Percentiles rank a stretch among this genome's conserved stretches.
phyloP scores from a whole-genome alignment of 2,329 filamentous ascomycete genomes.

The Fusarium continuum region DNA sequence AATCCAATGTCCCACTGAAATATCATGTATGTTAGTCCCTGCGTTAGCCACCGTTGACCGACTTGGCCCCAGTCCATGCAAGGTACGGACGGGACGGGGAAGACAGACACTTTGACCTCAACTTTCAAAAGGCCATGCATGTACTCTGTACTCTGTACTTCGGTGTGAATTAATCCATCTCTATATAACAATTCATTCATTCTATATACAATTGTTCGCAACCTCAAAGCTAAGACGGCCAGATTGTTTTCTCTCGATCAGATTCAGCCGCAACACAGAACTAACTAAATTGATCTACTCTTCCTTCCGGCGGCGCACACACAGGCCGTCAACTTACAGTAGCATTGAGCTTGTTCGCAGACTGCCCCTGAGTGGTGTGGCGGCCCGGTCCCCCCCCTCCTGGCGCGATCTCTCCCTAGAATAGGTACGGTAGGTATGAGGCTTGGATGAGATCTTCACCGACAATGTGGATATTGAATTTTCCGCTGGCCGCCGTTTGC shows the following conservation, averaged over 20 bases:
- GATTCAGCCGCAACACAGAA: constrained; percentile 8
- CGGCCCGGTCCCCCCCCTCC: constrained; percentile 25
- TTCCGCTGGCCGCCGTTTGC: constrained; percentile 3
- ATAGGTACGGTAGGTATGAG: no score
- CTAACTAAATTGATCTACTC: background rate
- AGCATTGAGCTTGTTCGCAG: constrained; percentile 2
- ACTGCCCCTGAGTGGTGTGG: constrained; percentile 40
- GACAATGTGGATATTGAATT: constrained; percentile 25
- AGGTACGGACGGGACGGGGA: background rate
- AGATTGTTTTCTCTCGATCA: constrained; percentile 2
- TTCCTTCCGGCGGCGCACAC: constrained; percentile 5
- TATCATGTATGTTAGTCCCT: constrained; percentile 2
- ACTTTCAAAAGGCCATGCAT: no score
- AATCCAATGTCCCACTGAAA: constrained; percentile 16
- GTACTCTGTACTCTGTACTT: no score
- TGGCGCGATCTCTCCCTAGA: constrained; percentile 16
- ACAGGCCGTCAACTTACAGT: no score
- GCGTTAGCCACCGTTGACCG: background rate
- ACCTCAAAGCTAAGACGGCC: background rate
- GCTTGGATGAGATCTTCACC: constrained; percentile 16
- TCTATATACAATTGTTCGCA: background rate
- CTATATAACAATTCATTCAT: no score
- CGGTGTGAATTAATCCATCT: no score
- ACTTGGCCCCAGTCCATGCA: background rate
- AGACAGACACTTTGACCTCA: background rate